Evolutionary conservation across 1,139 yeast species (phyloP), one percentile per base, ranked within the genome.

Genomic region (Pichia sp.): DNA sequence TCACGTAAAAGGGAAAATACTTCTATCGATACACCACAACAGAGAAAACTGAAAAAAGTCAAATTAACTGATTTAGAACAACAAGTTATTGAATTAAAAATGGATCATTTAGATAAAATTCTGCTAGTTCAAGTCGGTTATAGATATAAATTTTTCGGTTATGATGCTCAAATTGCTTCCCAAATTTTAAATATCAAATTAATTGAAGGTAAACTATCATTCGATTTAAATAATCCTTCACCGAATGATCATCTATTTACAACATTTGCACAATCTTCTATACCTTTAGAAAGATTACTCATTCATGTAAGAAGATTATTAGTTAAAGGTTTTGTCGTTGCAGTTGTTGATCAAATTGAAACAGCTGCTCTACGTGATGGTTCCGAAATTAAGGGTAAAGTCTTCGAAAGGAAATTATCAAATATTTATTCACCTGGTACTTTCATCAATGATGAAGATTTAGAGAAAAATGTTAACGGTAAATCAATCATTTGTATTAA

Each of bases 61-160:
- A 44, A 40, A 35, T 59, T 78, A 38, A 89, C 95, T 0, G 96
- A 96, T 0, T 63, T 88, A 37, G 96, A 88, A 51, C 72, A 72
- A 45, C 97, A 89, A 57, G 78, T 79, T 44, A 63, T 78, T 20
- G 79, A 76, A 4, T 63, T 91, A 39, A 86, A 86, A 52, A 53
- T 61, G 4, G 58, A 62, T 2, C 66, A 89, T 55, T 58, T 60
- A 37, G 95, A 85, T 48, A 83, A 84, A 36, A 52, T 91, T 1
- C 65, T 91, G 7, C 78, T 91, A 0, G 71, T 91, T 20, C 93
- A 91, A 56, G 93, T 84, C 8, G 98, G 98, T 0, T 91, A 91
- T 62, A 86, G 86, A 60, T 91, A 79, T 63, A 84, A 84, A 55
- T 79, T 88, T 45, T 86, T 77, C 58, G 96, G 95, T 0, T 72